These are phyloP conservation scores for Tolypocladium album DNA, from an alignment of 2,329 filamentous ascomycete genomes.

Conservation along the genomic window DNA sequence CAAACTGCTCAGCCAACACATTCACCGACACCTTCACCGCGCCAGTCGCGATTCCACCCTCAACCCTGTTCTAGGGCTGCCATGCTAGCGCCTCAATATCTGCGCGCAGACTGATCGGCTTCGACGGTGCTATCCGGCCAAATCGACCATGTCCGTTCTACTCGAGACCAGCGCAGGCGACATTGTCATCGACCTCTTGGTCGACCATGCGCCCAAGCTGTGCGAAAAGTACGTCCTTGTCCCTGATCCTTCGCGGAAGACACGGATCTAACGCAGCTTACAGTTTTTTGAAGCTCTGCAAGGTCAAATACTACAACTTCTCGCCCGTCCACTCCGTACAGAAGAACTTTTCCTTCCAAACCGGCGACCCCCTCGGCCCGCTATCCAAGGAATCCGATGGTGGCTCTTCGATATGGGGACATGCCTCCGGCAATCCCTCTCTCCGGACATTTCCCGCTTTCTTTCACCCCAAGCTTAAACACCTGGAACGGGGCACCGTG, in stretches of 20 bases:
- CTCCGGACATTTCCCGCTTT: slow-evolving; percentile 75
- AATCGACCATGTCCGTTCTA: slow-evolving; percentile 67
- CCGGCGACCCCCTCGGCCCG: slow-evolving; percentile 85
- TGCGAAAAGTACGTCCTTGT: slow-evolving; percentile 81
- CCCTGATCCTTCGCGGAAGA: slow-evolving; percentile 15
- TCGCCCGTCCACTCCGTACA: slow-evolving; percentile 85
- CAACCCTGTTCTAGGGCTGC: neutral
- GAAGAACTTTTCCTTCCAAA: slow-evolving; percentile 93
- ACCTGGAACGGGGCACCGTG: slow-evolving; percentile 80
- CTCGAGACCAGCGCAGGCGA: slow-evolving; percentile 90
- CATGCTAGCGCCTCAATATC: neutral
- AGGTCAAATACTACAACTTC: slow-evolving; percentile 99
- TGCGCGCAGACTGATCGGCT: neutral
- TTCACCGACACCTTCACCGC: neutral
- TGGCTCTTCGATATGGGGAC: slow-evolving; percentile 85
- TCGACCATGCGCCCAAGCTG: slow-evolving; percentile 79
- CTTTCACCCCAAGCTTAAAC: slow-evolving; percentile 79
- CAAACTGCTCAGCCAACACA: neutral
- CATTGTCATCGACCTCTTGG: slow-evolving; percentile 85
- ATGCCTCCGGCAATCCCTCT: slow-evolving; percentile 54
- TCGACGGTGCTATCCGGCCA: neutral
- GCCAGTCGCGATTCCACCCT: neutral
- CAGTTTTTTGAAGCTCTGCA: slow-evolving; percentile 97
- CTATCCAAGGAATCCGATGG: slow-evolving; percentile 79
- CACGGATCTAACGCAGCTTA: slow-evolving; percentile 34